phyloP scores from a whole-genome alignment of 495 filamentous ascomycete species.

The Aspergillus campestris region DNA sequence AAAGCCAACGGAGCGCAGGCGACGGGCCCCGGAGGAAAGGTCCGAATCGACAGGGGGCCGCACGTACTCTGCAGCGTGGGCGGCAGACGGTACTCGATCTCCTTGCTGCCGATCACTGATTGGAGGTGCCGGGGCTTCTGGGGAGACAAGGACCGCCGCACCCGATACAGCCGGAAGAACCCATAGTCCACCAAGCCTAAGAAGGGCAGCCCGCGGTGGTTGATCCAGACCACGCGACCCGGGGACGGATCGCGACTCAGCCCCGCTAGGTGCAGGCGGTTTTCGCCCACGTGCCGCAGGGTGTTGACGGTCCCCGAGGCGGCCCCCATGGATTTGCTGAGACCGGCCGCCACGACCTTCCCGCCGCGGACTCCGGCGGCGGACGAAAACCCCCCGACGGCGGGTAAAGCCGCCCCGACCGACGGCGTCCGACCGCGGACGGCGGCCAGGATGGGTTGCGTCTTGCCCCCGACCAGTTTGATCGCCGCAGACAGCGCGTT shows the following conservation, averaged over 20 bases:
- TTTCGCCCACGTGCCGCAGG: slow-evolving; percentile 75
- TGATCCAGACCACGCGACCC: slow-evolving; percentile 35
- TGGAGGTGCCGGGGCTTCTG: slow-evolving; percentile 41
- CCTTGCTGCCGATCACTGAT: slow-evolving; percentile 47
- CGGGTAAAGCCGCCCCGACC: slow-evolving; percentile 39
- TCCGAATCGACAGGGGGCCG: slow-evolving; percentile 26
- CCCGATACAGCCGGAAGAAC: slow-evolving; percentile 56
- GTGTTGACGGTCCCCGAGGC: slow-evolving; percentile 71
- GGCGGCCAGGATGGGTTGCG: slow-evolving; percentile 52
- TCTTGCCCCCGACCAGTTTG: slow-evolving; percentile 44
- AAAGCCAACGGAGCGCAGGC: slow-evolving; percentile 26
- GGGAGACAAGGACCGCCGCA: slow-evolving; percentile 38
- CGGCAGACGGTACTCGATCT: slow-evolving; percentile 58
- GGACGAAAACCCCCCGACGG: slow-evolving; percentile 44
- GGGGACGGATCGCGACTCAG: slow-evolving; percentile 36
- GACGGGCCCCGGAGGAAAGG: slow-evolving; percentile 21
- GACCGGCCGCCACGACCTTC: slow-evolving; percentile 71
- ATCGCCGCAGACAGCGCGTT: slow-evolving; percentile 59
- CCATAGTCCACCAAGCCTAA: slow-evolving; percentile 32
- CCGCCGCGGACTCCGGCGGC: slow-evolving; percentile 63
- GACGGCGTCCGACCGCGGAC: slow-evolving; percentile 43
- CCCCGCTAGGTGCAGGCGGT: slow-evolving; percentile 65
- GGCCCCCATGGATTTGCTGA: slow-evolving; percentile 76
- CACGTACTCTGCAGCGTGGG: slow-evolving; percentile 25
- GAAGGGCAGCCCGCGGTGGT: slow-evolving; percentile 25